These are phyloP conservation scores for Xylaria hypoxylon DNA, from an alignment of 2,329 filamentous ascomycete genomes.

Conservation along the genomic window DNA sequence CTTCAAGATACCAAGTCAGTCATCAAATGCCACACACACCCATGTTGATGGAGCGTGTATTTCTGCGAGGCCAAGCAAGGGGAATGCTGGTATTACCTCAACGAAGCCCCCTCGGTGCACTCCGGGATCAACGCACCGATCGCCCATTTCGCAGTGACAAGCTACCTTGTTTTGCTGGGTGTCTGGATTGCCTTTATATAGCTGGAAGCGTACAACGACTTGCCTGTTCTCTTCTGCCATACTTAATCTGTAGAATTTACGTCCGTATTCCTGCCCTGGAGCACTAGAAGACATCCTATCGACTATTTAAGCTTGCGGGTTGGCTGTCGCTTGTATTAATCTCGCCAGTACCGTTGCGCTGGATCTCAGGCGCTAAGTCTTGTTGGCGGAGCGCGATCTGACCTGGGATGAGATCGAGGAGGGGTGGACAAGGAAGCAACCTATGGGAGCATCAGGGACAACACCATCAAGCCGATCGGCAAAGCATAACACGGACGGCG, in stretches of 20 bases:
- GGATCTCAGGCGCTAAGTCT: constrained; percentile 17
- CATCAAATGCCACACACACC: constrained; percentile 15
- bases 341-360: constrained; percentile 24
- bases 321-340: constrained; percentile 7
- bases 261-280: constrained; percentile 21
- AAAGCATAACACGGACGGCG: constrained; percentile 7
- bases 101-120: constrained; percentile 29
- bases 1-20: constrained; percentile 12
- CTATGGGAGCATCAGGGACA: constrained; percentile 28
- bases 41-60: constrained; percentile 20
- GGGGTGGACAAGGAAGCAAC: constrained; percentile 19
- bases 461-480: constrained; percentile 9
- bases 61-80: constrained; percentile 31
- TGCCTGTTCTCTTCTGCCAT: constrained; percentile 12
- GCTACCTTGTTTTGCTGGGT: constrained; percentile 24
- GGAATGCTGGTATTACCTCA: constrained; percentile 39
- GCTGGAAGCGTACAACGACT: constrained; percentile 15
- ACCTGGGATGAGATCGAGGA: constrained; percentile 29
- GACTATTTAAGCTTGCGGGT: constrained; percentile 1
- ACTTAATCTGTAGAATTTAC: constrained; percentile 22
- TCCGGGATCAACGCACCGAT: constrained; percentile 28
- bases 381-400: constrained; percentile 21
- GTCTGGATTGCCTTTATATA: constrained; percentile 28
- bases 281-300: constrained; percentile 5
- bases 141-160: constrained; percentile 22